Conservation (phyloP, 208 protist genomes). For the Entamoeba moshkovskii region DNA sequence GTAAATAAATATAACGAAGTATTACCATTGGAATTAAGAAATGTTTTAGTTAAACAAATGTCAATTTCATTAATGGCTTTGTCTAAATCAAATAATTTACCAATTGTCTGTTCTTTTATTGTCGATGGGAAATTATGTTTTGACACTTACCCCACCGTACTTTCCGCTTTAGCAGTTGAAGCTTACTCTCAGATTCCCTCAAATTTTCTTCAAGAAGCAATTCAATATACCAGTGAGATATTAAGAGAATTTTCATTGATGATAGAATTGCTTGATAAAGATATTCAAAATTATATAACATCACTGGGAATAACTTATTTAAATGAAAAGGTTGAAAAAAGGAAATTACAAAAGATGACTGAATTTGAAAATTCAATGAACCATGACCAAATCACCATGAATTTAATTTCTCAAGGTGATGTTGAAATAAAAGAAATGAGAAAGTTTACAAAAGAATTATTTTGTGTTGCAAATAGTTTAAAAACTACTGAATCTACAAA, state of each 20-base stretch:
- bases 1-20: neutral
- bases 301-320: neutral
- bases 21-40: neutral
- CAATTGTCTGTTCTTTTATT: neutral
- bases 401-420: neutral
- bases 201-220: neutral
- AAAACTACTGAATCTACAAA: neutral
- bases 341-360: neutral
- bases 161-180: neutral
- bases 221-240: neutral
- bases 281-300: neutral
- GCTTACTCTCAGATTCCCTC: neutral
- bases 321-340: neutral
- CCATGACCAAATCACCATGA: neutral
- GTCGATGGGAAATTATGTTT: neutral
- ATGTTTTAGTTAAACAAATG: neutral
- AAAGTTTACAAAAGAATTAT: neutral
- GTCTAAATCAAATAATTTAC: neutral
- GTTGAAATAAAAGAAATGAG: neutral
- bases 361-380: neutral
- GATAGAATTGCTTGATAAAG: neutral
- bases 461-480: neutral
- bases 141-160: neutral
- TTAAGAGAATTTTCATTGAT: neutral
- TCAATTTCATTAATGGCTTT: neutral